These are phyloP conservation scores for Tolypocladium sp. DNA, from an alignment of 2,329 filamentous ascomycete species.

Conservation along the genomic window DNA sequence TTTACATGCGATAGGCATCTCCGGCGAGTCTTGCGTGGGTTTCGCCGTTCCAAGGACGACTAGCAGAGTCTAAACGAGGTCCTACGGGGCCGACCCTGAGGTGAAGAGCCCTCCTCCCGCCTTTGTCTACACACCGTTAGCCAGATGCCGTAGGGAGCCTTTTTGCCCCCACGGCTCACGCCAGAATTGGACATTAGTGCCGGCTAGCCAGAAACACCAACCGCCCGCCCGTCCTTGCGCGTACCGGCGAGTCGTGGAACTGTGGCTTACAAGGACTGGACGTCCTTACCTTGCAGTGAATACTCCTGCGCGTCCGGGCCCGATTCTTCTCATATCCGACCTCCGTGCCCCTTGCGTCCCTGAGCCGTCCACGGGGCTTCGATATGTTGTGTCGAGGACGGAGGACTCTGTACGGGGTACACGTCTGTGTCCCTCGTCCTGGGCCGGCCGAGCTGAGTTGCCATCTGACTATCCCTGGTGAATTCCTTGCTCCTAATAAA, in stretches of 20 bases:
- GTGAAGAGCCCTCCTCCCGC: neutral
- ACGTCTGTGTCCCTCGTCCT: neutral
- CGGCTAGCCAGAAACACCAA: neutral
- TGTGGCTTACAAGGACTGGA: neutral
- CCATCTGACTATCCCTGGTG: neutral
- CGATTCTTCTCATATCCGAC: neutral
- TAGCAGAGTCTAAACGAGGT: neutral
- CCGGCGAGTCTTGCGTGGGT: neutral
- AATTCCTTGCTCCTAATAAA: neutral
- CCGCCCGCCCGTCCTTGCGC: neutral
- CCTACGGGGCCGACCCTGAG: neutral
- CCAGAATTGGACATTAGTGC: neutral
- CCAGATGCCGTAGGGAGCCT: neutral
- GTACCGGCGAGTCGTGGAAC: neutral
- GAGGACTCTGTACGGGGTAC: neutral
- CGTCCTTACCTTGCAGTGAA: neutral
- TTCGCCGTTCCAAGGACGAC: neutral
- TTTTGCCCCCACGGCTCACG: neutral
- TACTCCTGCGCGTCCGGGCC: neutral
- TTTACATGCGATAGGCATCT: neutral
- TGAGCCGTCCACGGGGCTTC: neutral
- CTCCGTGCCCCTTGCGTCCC: neutral
- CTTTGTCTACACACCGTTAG: neutral
- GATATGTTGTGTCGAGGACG: neutral
- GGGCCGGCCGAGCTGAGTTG: neutral